phyloP scores from a whole-genome alignment of 2,329 filamentous ascomycete species.

The Fusarium luffae region DNA sequence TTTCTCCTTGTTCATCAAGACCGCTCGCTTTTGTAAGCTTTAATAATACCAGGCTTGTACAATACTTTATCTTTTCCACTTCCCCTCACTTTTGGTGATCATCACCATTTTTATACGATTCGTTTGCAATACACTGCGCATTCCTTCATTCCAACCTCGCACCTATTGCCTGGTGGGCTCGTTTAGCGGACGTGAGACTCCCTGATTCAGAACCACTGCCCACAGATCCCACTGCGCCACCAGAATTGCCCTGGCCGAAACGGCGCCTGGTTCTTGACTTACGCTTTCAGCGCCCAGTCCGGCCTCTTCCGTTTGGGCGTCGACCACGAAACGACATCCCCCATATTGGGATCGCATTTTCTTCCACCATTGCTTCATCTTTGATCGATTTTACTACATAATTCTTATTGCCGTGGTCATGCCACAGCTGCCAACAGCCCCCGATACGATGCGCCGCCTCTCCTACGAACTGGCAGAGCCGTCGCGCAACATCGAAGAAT shows the following conservation, averaged over 20 bases:
- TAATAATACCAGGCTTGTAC: constrained; percentile 19
- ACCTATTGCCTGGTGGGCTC: constrained; percentile 19
- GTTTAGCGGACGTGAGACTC: constrained; percentile 28
- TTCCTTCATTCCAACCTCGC: constrained; percentile 27
- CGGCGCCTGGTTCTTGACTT: constrained; percentile 10
- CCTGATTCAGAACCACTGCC: constrained; percentile 27
- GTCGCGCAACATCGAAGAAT: constrained; percentile 54
- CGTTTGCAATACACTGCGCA: constrained; percentile 15
- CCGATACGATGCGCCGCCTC: constrained; percentile 56
- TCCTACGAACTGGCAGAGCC: constrained; percentile 57
- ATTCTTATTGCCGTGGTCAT: constrained; percentile 11
- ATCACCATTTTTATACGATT: constrained; percentile 1
- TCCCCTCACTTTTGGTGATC: constrained; percentile 5
- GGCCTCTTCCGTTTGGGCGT: constrained; percentile 16
- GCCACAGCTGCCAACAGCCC: constrained; percentile 34
- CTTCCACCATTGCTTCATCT: constrained; percentile 6
- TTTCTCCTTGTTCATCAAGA: constrained; percentile 11
- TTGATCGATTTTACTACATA: neutral
- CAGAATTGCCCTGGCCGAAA: constrained; percentile 23
- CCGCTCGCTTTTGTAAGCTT: constrained; percentile 16
- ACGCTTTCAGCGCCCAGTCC: constrained; percentile 21
- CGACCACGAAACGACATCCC: constrained; percentile 8
- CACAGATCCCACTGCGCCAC: constrained; percentile 39
- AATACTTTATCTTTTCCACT: neutral
- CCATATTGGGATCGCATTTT: constrained; percentile 7